Base-by-base conservation (phyloP, 2,329 filamentous ascomycete species). In the Bipolaris oryzae region DNA sequence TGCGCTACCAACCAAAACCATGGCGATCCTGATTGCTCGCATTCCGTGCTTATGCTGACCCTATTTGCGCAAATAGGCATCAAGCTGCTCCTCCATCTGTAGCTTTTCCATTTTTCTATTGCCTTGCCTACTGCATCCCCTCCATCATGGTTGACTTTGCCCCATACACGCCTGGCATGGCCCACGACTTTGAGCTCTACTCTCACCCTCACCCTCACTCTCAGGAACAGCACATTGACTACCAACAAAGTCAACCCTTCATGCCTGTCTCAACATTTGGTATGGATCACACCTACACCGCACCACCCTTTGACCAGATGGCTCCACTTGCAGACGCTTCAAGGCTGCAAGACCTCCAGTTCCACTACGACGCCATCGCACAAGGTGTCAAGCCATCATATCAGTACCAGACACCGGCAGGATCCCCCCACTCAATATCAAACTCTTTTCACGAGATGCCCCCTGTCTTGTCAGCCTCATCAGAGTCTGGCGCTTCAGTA, bases 401-500 rank as follows among this genome's bases (percentile, higher is more conserved):
- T 52, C 72, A 73, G 31, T 76, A 72, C 50, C 74, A 71, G 52
- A 78, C 71, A 47, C 76, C 76, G 20, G 66, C 72, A 42, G 76
- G 76, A 54, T 81, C 79, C 15, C 79, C 80, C 10, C 69, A 78
- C 58, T 81, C 80, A 5, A 69, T 69, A 33, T 73, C 78, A 23
- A 74, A 80, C 57, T 79, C 79, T 7, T 81, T 81, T 63, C 80
- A 81, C 37, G 70, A 75, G 55, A 76, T 78, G 45, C 78, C 80
- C 33, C 78, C 79, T 31, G 70, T 79, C 10, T 75, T 80, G 15
- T 80, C 79, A 13, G 74, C 79, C 15, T 80, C 79, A 3, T 83
- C 81, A 7, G 80, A 83, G 64, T 83, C 81, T 28, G 80, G 79
- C 53, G 79, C 80, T 43, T 83, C 81, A 16, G 76, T 77, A 9